Percentiles rank a stretch among this genome's conserved stretches.
Evolutionary conservation across 139 green algal species (phyloP).

Genomic region (Pseudopediastrum boryanum): DNA sequence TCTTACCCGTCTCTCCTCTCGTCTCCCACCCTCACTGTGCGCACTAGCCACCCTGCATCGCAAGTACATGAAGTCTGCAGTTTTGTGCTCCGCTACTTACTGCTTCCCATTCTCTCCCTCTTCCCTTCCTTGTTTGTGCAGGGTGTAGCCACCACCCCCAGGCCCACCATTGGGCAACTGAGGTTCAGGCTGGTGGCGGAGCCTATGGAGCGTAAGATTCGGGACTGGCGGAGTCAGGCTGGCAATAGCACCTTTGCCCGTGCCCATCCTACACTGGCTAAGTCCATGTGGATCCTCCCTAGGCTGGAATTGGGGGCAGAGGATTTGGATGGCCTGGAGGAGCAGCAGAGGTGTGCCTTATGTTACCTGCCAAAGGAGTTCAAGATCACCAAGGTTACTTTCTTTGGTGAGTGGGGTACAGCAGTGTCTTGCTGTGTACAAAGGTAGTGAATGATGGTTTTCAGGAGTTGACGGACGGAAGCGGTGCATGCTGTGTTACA

Average conservation of each 20-base stretch:
- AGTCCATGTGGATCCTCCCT: background rate
- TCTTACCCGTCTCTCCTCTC: too few species aligned
- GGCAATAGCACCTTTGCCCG: conserved; percentile 4
- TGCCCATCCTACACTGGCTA: background rate
- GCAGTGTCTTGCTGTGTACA: background rate
- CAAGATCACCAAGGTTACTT: background rate
- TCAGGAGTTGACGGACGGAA: background rate
- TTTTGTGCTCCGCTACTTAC: background rate
- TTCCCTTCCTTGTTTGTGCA: background rate
- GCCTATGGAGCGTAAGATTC: background rate
- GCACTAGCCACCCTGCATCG: too few species aligned
- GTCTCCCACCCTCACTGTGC: too few species aligned
- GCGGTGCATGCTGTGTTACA: background rate
- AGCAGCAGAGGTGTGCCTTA: conserved; percentile 1
- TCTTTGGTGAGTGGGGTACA: background rate
- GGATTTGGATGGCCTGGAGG: background rate
- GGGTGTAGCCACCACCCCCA: too few species aligned
- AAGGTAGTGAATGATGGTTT: background rate
- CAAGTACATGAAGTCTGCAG: too few species aligned
- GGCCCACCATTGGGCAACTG: too few species aligned
- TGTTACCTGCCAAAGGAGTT: background rate
- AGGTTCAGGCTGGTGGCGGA: too few species aligned
- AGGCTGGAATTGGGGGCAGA: background rate
- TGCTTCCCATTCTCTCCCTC: background rate
- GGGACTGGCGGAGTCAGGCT: background rate